Base-by-base conservation (phyloP, 768 basidiomycete genomes). In the Rhodocollybia butyracea region DNA sequence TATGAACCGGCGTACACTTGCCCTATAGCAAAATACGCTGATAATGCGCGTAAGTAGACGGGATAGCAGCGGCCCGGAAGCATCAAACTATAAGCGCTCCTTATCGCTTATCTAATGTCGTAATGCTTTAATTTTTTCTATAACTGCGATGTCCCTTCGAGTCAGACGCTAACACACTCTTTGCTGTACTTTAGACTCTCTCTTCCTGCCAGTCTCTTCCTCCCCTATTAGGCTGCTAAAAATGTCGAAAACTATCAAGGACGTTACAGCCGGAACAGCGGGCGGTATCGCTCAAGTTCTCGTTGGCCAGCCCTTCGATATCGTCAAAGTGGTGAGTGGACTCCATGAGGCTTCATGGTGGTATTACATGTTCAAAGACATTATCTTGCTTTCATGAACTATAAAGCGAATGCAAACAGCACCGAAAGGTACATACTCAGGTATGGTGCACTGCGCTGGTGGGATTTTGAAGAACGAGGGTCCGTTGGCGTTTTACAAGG, bases 401-500 rank as follows among this genome's bases (percentile, higher is more conserved):
- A 55, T 31, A 58, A 66, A 94, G 92, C 85, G 94, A 57, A 94
- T 96, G 87, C 94, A 98, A 84, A 96, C 94, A 11, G 81, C 94
- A 24, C 80, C 94, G 36, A 84, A 85, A 65, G 94, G 94, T 40
- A 96, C 94, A 2, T 96, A 94, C 71, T 77, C 70, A 43, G 90
- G 91, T 57, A 94, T 95, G 84, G 59, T 95, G 56, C 80, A 94
- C 59, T 96, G 94, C 68, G 94, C 93, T 10, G 82, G 85, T n/a
- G 90, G 88, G 47, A 91, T 98, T 60, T 63, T 98, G 54, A 93
- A 83, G 70, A 88, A 92, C 58, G 94, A 97, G 66, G 94, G 94
- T 2, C 92, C 94, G 7, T 70, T 93, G 51, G 94, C 93, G 2
- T 98, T 97, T 74, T 98, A 96, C 79, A 97, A 97, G 85, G 94